Evolutionary conservation across 345 rosid genomes (phyloP).

Genomic region (Arabis alpina): DNA sequence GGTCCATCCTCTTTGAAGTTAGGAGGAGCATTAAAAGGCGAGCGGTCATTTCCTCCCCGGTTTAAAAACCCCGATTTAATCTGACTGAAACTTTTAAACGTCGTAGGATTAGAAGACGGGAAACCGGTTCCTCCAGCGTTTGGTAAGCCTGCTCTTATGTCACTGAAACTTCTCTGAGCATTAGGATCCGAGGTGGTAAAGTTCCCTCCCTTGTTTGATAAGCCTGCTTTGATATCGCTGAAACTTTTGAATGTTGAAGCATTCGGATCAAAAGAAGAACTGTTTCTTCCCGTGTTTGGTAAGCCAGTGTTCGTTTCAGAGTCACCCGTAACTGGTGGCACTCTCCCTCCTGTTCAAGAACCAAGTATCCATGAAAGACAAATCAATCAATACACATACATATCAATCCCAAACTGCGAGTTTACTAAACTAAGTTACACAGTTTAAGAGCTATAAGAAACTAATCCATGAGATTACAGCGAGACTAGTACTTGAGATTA

Average conservation of each 20-base stretch:
- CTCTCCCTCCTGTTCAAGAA: constrained; percentile 28
- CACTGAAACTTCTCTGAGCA: not conserved
- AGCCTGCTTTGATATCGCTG: not conserved
- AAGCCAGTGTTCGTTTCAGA: constrained; percentile 23
- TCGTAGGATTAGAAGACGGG: not conserved
- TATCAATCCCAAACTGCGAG: constrained; percentile 30
- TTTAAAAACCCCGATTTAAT: constrained; percentile 26
- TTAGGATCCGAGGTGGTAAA: not conserved
- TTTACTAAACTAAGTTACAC: not conserved
- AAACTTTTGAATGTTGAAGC: constrained; percentile 6
- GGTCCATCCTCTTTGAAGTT: constrained; percentile 1
- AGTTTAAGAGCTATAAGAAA: not conserved
- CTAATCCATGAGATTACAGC: not conserved
- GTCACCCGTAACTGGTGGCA: constrained; percentile 12
- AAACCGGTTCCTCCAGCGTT: not conserved
- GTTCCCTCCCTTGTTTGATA: not conserved
- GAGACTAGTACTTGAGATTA: not conserved
- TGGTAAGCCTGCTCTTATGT: constrained; percentile 11
- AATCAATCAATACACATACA: constrained; percentile 14
- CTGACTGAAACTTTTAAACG: constrained; percentile 23
- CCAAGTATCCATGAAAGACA: constrained; percentile 15
- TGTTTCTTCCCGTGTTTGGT: constrained; percentile 1
- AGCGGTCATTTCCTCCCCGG: not conserved
- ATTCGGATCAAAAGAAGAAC: constrained; percentile 20
- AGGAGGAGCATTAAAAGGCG: constrained; percentile 30